phyloP scores from a whole-genome alignment of 192 early-diverging fungal genomes.

The Umbelopsis ramanniana region DNA sequence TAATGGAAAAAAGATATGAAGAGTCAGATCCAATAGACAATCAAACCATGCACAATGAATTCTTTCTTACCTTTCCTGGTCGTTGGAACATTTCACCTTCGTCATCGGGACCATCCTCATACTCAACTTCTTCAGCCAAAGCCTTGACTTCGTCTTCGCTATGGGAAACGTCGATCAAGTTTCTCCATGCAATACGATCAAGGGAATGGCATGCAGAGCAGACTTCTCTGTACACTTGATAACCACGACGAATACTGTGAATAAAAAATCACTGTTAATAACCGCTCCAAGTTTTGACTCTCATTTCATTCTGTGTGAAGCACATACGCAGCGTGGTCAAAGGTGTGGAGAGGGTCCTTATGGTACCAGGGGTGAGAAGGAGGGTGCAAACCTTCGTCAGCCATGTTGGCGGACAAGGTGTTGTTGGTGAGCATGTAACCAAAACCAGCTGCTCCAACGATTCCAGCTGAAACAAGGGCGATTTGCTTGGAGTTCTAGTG shows the following conservation, averaged over 20 bases:
- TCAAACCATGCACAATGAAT: background rate
- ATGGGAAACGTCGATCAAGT: slow-evolving; percentile 94
- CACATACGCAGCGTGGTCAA: slow-evolving; percentile 86
- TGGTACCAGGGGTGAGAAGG: slow-evolving; percentile 90
- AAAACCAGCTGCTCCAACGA: slow-evolving; percentile 57
- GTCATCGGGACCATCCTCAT: slow-evolving; percentile 93
- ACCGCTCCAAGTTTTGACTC: too few relatives aligned
- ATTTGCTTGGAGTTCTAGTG: slow-evolving; percentile 40
- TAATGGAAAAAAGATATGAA: slow-evolving; percentile 24
- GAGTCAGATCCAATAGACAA: background rate
- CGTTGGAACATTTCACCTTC: slow-evolving; percentile 89
- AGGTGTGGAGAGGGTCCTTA: slow-evolving; percentile 79
- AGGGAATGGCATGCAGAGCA: slow-evolving; percentile 98
- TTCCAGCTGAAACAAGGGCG: slow-evolving; percentile 57
- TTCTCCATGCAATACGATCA: slow-evolving; percentile 92
- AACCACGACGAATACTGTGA: slow-evolving; percentile 92
- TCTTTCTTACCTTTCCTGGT: slow-evolving; percentile 73
- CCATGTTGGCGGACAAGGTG: slow-evolving; percentile 77
- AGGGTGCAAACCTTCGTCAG: slow-evolving; percentile 91
- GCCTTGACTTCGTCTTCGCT: slow-evolving; percentile 90
- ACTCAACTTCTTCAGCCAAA: slow-evolving; percentile 93
- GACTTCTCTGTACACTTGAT: slow-evolving; percentile 98
- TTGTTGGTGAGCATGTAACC: slow-evolving; percentile 54
- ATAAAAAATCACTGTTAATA: slow-evolving; percentile 17
- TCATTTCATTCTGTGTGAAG: too few relatives aligned